phyloP scores from a whole-genome alignment of 1,139 yeast species.

The Yamadazyma atmosphaerica region DNA sequence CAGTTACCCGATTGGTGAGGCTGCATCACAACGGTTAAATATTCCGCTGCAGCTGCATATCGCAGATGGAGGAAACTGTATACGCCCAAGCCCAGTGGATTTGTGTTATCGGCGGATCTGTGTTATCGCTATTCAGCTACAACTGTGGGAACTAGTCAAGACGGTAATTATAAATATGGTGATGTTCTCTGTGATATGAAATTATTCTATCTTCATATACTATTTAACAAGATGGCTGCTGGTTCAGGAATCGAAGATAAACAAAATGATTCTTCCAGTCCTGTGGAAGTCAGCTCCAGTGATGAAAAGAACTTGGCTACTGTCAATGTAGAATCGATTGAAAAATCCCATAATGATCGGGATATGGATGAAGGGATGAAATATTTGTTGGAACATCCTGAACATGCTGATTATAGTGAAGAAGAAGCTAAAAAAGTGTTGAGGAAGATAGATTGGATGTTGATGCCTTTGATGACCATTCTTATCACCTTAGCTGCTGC shows the following conservation, averaged over 20 bases:
- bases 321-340: constrained; percentile 6
- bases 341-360: constrained; percentile 7
- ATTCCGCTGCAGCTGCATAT: background rate
- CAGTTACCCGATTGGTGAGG: background rate
- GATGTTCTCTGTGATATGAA: too few relatives aligned
- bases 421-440: constrained; percentile 21
- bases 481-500: constrained; percentile 18
- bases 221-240: too few relatives aligned
- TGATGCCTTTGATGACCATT: constrained; percentile 18
- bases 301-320: constrained; percentile 2
- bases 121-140: too few relatives aligned
- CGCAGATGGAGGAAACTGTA: background rate
- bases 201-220: too few relatives aligned
- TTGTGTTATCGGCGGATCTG: too few relatives aligned
- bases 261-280: background rate
- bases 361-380: constrained; percentile 22
- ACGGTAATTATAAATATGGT: background rate
- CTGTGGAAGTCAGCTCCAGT: background rate
- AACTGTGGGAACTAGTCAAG: too few relatives aligned
- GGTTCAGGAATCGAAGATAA: background rate
- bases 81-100: background rate
- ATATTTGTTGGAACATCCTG: constrained; percentile 18
- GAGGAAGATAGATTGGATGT: constrained; percentile 23
- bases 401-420: constrained; percentile 21
- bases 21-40: background rate